phyloP scores from a whole-genome alignment of 768 basidiomycete genomes.

The Albatrellus ellisii region DNA sequence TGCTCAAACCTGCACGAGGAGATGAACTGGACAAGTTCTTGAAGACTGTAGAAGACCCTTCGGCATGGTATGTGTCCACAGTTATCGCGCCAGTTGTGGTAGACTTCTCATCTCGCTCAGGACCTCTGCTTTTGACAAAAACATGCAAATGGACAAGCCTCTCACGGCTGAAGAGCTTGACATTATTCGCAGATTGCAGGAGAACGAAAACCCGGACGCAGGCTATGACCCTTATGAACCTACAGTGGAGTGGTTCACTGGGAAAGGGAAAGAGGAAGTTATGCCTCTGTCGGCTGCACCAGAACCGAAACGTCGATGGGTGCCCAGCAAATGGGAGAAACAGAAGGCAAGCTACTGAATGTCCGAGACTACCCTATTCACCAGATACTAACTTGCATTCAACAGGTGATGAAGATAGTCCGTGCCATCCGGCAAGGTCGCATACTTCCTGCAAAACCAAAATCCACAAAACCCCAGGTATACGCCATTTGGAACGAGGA shows the following conservation, averaged over 20 bases:
- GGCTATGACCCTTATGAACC: constrained; percentile 88
- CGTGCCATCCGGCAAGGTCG: constrained; percentile 95
- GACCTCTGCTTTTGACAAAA: constrained; percentile 90
- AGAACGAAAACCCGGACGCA: constrained; percentile 84
- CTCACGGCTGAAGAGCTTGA: constrained; percentile 87
- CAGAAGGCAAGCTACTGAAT: constrained; percentile 73
- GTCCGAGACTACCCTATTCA: no score
- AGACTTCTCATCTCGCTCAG: constrained; percentile 24
- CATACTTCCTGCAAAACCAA: constrained; percentile 84
- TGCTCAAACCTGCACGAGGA: constrained; percentile 86
- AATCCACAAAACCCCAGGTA: constrained; percentile 54
- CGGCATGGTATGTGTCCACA: constrained; percentile 51
- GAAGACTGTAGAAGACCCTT: constrained; percentile 82
- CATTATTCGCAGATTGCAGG: constrained; percentile 83
- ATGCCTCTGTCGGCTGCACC: constrained; percentile 89
- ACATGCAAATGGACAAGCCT: constrained; percentile 71
- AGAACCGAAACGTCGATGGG: constrained; percentile 93
- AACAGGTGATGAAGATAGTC: constrained; percentile 97
- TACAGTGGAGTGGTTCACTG: constrained; percentile 94
- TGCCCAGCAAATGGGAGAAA: constrained; percentile 99
- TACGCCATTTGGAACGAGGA: constrained; percentile 88
- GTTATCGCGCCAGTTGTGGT: neutral
- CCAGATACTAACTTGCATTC: no score
- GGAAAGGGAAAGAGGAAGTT: constrained; percentile 84
- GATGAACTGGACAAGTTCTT: constrained; percentile 98